Conservation (phyloP, 192 early-diverging fungal species). For the Coemansia aciculifera region DNA sequence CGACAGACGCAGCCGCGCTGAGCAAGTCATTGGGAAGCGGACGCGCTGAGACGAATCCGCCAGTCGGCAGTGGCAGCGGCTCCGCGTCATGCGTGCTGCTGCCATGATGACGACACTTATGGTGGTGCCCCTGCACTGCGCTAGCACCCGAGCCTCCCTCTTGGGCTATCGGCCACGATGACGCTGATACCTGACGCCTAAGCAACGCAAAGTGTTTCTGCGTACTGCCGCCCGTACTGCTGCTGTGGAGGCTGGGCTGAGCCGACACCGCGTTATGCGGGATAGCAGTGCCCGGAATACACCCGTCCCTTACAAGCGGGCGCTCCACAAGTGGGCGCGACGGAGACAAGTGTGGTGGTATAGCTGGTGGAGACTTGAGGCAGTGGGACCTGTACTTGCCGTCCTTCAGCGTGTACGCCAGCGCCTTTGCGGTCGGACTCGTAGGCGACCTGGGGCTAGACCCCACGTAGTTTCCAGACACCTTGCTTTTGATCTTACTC, state of each 20-base stretch:
- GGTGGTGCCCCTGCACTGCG: background rate
- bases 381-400: slow-evolving; percentile 38
- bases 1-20: background rate
- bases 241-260: background rate
- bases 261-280: too few species aligned
- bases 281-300: too few species aligned
- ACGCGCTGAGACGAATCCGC: background rate
- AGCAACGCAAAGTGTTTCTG: too few species aligned
- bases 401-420: slow-evolving; percentile 46
- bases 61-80: slow-evolving; percentile 30
- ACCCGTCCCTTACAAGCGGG: too few species aligned
- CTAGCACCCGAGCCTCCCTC: too few species aligned
- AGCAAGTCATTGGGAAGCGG: background rate
- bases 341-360: too few species aligned
- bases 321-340: too few species aligned
- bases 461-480: slow-evolving; percentile 33
- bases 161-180: too few species aligned
- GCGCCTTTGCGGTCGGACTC: slow-evolving; percentile 8
- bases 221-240: background rate
- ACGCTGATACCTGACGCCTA: too few species aligned
- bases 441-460: slow-evolving; percentile 21
- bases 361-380: background rate
- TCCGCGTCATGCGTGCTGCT: background rate
- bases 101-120: background rate
- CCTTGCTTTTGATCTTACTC: slow-evolving; percentile 37